These are phyloP conservation scores for Forsythia viridissima DNA, from an alignment of 257 asterid genomes.

Conservation along the genomic window DNA sequence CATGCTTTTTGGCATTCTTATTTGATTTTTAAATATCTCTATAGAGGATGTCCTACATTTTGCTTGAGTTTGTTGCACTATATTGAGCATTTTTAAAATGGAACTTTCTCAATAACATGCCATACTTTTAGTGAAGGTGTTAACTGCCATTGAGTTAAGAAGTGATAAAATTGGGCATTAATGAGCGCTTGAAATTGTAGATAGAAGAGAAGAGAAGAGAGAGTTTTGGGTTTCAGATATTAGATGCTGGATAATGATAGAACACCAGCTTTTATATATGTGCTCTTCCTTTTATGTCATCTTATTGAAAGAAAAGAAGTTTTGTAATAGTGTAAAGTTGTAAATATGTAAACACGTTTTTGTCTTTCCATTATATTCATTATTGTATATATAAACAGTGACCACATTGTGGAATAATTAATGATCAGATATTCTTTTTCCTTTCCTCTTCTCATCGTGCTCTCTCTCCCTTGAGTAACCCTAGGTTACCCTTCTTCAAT, in stretches of 20 bases:
- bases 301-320: no score
- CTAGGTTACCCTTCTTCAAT: no score
- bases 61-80: not conserved
- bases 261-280: not conserved
- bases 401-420: no score
- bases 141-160: not conserved
- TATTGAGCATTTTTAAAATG: not conserved
- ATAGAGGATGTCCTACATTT: not conserved
- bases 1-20: slow-evolving; percentile 8
- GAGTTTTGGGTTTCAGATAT: not conserved
- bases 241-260: not conserved
- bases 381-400: no score
- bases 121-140: not conserved
- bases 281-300: not conserved
- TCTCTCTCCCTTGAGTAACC: no score
- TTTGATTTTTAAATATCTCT: slow-evolving; percentile 1
- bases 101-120: not conserved
- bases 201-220: not conserved
- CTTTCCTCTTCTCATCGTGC: no score
- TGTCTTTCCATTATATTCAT: no score
- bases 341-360: no score
- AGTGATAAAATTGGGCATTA: not conserved
- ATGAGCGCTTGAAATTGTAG: not conserved
- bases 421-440: no score
- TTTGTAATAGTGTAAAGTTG: no score